Conservation (phyloP, 495 filamentous ascomycete species). For the Bacidia gigantensis region DNA sequence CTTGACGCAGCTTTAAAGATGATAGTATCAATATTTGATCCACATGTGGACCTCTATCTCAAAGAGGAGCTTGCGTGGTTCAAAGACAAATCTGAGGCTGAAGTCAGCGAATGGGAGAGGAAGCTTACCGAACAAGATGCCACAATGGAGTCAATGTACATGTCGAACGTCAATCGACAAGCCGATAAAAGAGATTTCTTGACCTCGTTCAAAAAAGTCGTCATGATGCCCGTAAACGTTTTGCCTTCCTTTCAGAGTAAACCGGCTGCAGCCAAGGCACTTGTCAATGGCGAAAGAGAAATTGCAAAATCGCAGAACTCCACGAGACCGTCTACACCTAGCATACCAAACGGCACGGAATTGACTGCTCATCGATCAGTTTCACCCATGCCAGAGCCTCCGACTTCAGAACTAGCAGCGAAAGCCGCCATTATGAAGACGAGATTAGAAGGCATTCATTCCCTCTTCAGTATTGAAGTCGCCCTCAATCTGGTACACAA, state of each 20-base stretch:
- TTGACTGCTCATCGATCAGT: slow-evolving; percentile 24
- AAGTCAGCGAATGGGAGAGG: slow-evolving; percentile 79
- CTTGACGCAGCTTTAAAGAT: slow-evolving; percentile 42
- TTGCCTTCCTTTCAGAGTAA: slow-evolving; percentile 46
- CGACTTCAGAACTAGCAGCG: slow-evolving; percentile 82
- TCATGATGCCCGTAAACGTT: slow-evolving; percentile 95
- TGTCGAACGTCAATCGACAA: slow-evolving; percentile 86
- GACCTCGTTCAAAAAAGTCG: slow-evolving; percentile 93
- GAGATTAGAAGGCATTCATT: slow-evolving; percentile 79
- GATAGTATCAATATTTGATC: slow-evolving; percentile 65
- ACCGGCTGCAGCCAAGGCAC: slow-evolving; percentile 27
- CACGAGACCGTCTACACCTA: slow-evolving; percentile 33
- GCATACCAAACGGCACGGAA: slow-evolving; percentile 20
- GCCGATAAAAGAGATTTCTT: slow-evolving; percentile 94
- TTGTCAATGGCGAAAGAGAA: slow-evolving; percentile 28
- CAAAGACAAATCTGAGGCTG: slow-evolving; percentile 53
- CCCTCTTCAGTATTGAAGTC: slow-evolving; percentile 91
- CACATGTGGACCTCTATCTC: slow-evolving; percentile 84
- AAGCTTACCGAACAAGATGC: slow-evolving; percentile 84
- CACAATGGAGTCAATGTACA: slow-evolving; percentile 81
- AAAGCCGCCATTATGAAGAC: slow-evolving; percentile 96
- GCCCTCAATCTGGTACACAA: slow-evolving; percentile 76
- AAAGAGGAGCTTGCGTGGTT: slow-evolving; percentile 86
- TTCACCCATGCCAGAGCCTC: slow-evolving; percentile 48
- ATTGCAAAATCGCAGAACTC: slow-evolving; percentile 10